Conservation (phyloP, 179 eudicot genomes). For the Patellifolia procumbens region DNA sequence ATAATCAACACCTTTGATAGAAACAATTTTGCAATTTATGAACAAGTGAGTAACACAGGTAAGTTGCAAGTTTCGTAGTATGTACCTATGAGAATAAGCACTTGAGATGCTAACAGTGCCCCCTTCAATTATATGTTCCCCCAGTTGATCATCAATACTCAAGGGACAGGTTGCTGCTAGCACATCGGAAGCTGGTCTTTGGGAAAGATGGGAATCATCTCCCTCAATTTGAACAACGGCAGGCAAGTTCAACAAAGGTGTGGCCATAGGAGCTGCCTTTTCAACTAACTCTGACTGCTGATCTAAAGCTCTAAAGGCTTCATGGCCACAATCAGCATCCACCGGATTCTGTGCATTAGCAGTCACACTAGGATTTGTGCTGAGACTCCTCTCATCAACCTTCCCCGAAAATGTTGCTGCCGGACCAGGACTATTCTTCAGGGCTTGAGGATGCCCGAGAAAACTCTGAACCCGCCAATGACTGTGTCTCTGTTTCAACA, state of each 20-base stretch:
- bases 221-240: constrained; percentile 43
- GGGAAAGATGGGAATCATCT: constrained; percentile 45
- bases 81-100: constrained; percentile 78
- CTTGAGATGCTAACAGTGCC: constrained; percentile 78
- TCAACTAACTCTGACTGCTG: constrained; percentile 50
- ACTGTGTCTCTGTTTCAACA: constrained; percentile 64
- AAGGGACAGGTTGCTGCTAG: constrained; percentile 41
- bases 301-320: constrained; percentile 42
- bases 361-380: constrained; percentile 39
- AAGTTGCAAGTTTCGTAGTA: constrained; percentile 12
- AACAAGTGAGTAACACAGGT: neutral
- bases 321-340: constrained; percentile 45
- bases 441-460: constrained; percentile 53
- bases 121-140: constrained; percentile 73
- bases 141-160: constrained; percentile 48
- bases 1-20: neutral
- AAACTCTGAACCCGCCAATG: constrained; percentile 76
- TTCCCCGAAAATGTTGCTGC: constrained; percentile 52
- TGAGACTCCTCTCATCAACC: constrained; percentile 54
- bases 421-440: constrained; percentile 50
- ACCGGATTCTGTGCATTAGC: constrained; percentile 43
- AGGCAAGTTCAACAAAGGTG: constrained; percentile 47
- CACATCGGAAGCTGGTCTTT: constrained; percentile 44
- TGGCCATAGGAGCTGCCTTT: constrained; percentile 38
- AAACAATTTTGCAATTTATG: neutral